A percentile compares a stretch with the other conserved stretches of the same genome.
Conservation (phyloP, 805 yeast species). For the Ogataea wickerhamii region DNA sequence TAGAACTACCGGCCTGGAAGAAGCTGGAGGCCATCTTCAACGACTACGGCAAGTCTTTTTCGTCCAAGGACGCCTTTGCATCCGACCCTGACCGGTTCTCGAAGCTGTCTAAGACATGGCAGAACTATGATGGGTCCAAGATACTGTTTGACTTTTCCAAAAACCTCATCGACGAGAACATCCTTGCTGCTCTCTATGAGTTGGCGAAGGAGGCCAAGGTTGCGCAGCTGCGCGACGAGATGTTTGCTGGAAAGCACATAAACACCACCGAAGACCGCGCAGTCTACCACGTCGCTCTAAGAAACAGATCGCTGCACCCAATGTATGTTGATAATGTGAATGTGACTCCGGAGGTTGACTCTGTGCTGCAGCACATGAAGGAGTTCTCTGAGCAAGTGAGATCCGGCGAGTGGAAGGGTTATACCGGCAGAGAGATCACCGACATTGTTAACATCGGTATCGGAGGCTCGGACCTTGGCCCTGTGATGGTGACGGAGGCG, state of each 20-base stretch:
- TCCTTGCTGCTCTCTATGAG: constrained; percentile 59
- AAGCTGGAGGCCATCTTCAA: constrained; percentile 70
- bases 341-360: constrained; percentile 88
- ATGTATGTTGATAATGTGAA: constrained; percentile 88
- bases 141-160: constrained; percentile 94
- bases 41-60: constrained; percentile 61
- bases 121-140: constrained; percentile 82
- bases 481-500: constrained; percentile 99
- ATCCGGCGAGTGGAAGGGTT: constrained; percentile 95
- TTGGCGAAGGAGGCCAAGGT: constrained; percentile 91
- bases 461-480: constrained; percentile 98
- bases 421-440: constrained; percentile 90
- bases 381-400: constrained; percentile 88
- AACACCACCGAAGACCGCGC: constrained; percentile 96
- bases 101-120: constrained; percentile 73
- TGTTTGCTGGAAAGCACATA: constrained; percentile 92
- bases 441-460: constrained; percentile 97
- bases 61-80: constrained; percentile 74
- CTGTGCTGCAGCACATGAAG: constrained; percentile 92
- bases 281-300: constrained; percentile 92
- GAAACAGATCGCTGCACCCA: constrained; percentile 83
- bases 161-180: constrained; percentile 86
- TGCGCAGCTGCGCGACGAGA: constrained; percentile 79
- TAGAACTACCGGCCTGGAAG: constrained; percentile 81
- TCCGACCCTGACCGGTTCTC: constrained; percentile 71